Evolutionary conservation across 306 rosid genomes (phyloP).

Genomic region (Dryas drummondii): DNA sequence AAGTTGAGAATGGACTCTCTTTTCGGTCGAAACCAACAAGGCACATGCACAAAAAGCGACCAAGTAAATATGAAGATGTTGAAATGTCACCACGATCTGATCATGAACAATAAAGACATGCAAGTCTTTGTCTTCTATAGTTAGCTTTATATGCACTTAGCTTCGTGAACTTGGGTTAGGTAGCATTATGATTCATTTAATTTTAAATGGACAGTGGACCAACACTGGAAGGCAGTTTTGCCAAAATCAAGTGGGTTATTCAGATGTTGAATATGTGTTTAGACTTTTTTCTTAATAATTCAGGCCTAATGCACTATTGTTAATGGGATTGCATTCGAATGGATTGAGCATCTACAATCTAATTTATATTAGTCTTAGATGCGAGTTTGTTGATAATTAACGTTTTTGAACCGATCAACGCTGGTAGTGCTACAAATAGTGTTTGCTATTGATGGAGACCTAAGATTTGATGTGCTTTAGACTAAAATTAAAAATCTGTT

Average conservation of each 20-base stretch:
- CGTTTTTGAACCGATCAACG: too few relatives aligned
- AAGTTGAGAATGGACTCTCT: neutral
- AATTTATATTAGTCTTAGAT: too few relatives aligned
- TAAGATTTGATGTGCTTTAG: too few relatives aligned
- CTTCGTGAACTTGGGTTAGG: neutral
- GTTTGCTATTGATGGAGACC: too few relatives aligned
- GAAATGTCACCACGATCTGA: neutral
- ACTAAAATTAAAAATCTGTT: too few relatives aligned
- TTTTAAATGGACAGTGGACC: neutral
- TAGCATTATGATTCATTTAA: neutral
- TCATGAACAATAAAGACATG: neutral
- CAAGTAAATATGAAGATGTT: neutral
- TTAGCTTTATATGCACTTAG: neutral
- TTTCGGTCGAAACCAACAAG: neutral
- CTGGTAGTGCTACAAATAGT: too few relatives aligned
- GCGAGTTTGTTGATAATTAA: too few relatives aligned
- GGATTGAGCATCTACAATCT: too few relatives aligned
- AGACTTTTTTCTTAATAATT: too few relatives aligned
- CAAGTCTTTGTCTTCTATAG: neutral
- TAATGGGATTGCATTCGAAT: too few relatives aligned
- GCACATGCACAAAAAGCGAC: neutral
- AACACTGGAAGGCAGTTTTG: neutral
- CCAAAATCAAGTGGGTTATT: neutral
- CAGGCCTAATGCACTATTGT: too few relatives aligned
- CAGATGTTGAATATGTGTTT: neutral